Base-by-base conservation (phyloP, 805 yeast genomes). In the Grigorovia transvaalensis region DNA sequence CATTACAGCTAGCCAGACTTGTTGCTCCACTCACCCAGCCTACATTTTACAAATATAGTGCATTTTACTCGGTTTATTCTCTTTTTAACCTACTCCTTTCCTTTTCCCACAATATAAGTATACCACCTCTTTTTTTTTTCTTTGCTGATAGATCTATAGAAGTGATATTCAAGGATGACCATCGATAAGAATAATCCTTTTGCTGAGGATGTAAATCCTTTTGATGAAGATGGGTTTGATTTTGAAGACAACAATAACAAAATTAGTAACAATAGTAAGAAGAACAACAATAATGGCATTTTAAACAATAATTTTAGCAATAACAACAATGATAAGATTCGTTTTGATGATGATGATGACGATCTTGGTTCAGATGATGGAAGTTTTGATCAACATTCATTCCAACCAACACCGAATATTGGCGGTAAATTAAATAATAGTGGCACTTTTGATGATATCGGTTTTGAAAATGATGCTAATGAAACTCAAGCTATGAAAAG, bases 401-500 rank as follows among this genome's bases (percentile, higher is more conserved):
- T 61, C 44, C 54, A 59, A 20, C 60, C 59, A 2, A 64, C 68
- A 19, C 68, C 68, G 19, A 56, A 57, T 38, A 46, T 63, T n/a
- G 59, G 58, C 40, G 52, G 50, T 7, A 38, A 54, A 17, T 29
- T 41, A n/a, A 50, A 52, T 44, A 44, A 38, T 7, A 50, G 56
- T 3, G 62, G 61, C 9, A 52, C 57, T 1, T 63, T 63, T 51
- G 65, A 62, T 47, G 66, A 63, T 46, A 57, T 60, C 8, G 57
- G 50, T 12, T 44, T 62, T 40, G 65, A 61, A 17, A 59, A 56
- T 35, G 55, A 51, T 45, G 53, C 54, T 20, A 54, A 51, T 30
- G 53, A 52, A 9, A 55, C 56, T 17, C 57, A 54, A 12, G 55
- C 55, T n/a, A 84, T 85, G 80, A 81, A 84, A 57, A 76, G 95